A percentile compares a stretch with the other conserved stretches of the same genome.
Conservation (phyloP, 352 stramenopile species). For the Achlya hypogyna region DNA sequence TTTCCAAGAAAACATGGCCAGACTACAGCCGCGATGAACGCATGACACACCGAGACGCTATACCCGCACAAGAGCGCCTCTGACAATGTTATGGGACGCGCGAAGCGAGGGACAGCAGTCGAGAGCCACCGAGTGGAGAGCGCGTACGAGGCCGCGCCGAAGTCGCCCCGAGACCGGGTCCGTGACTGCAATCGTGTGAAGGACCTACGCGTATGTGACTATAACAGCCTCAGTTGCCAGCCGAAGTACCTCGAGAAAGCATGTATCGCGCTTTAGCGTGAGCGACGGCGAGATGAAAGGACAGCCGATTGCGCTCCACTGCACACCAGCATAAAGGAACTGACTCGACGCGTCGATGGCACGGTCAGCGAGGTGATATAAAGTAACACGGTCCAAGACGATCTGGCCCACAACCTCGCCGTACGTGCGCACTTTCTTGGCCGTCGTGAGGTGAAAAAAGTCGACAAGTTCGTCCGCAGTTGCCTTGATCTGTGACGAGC, state of each 20-base stretch:
- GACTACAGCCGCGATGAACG: not conserved
- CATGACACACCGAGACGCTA: not conserved
- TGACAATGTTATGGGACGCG: conserved; percentile 53
- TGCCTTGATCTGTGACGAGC: conserved; percentile 52
- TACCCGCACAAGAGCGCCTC: conserved; percentile 15
- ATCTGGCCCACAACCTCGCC: conserved; percentile 21
- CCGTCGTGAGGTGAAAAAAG: conserved; percentile 68
- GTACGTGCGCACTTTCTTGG: conserved; percentile 30
- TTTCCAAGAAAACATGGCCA: conserved; percentile 12
- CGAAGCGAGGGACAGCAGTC: conserved; percentile 54
- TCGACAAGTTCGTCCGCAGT: conserved; percentile 74
- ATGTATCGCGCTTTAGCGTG: conserved; percentile 62
- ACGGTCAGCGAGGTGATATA: conserved; percentile 41
- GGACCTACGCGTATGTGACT: too few species aligned
- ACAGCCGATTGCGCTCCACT: conserved; percentile 70
- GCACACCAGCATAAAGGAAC: conserved; percentile 63
- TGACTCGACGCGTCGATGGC: conserved; percentile 30
- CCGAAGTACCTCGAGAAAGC: conserved; percentile 47
- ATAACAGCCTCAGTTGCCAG: too few species aligned
- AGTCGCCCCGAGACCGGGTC: conserved; percentile 40
- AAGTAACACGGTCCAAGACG: conserved; percentile 63
- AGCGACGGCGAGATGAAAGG: conserved; percentile 38
- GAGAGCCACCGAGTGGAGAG: conserved; percentile 65
- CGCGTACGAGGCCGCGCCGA: conserved; percentile 61
- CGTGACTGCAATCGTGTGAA: conserved; percentile 56